Conservation (phyloP, 225 moss, liverwort and hornwort genomes). For the Lunularia cruciata region DNA sequence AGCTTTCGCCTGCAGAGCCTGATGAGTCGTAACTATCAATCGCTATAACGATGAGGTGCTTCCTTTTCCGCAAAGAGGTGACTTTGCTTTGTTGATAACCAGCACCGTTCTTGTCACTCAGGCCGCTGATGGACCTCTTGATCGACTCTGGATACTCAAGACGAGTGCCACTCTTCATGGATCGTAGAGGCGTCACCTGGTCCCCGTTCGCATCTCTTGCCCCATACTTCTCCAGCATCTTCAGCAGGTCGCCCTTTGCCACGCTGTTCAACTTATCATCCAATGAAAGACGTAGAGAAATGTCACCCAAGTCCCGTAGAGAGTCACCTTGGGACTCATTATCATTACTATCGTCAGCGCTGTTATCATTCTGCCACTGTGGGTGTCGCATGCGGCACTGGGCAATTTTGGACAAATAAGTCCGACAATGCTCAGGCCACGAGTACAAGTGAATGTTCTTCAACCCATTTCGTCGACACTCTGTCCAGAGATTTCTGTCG, state of each 20-base stretch:
- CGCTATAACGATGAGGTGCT: constrained; percentile 67
- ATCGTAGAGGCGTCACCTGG: constrained; percentile 1
- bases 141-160: constrained; percentile 15
- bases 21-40: constrained; percentile 68
- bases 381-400: constrained; percentile 57
- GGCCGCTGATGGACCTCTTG: constrained; percentile 21
- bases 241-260: constrained; percentile 24
- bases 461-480: constrained; percentile 53
- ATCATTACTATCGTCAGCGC: constrained; percentile 24
- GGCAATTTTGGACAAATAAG: constrained; percentile 48
- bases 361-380: constrained; percentile 50
- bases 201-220: constrained; percentile 23
- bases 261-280: constrained; percentile 43
- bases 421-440: constrained; percentile 68
- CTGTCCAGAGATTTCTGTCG: constrained; percentile 51
- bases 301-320: constrained; percentile 40
- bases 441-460: constrained; percentile 60
- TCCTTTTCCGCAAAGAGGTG: constrained; percentile 39
- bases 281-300: constrained; percentile 46
- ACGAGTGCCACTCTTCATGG: constrained; percentile 19
- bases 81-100: constrained; percentile 23
- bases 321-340: constrained; percentile 52
- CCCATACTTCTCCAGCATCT: constrained; percentile 31
- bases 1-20: constrained; percentile 43
- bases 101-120: constrained; percentile 11